phyloP scores from a whole-genome alignment of 306 rosid genomes.

The Luffa acutangula region DNA sequence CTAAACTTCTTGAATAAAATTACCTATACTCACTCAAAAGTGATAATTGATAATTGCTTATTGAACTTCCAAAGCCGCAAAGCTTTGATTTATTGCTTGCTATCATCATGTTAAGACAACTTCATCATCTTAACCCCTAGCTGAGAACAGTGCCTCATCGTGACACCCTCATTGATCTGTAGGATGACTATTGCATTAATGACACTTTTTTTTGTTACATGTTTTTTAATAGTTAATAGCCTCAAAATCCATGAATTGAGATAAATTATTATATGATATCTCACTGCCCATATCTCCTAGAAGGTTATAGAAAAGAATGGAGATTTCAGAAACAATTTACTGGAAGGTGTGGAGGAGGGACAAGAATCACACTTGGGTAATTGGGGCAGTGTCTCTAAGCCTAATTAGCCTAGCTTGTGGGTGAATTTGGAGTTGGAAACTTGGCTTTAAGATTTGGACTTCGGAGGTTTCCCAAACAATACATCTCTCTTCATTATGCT shows the following conservation, averaged over 20 bases:
- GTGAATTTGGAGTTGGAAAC: background rate
- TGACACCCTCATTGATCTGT: background rate
- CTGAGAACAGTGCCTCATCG: background rate
- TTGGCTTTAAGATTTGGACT: background rate
- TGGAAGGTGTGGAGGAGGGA: background rate
- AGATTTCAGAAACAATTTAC: background rate
- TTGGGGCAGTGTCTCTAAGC: background rate
- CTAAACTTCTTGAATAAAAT: background rate
- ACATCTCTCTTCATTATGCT: background rate
- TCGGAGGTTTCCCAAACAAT: background rate
- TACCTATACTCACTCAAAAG: background rate
- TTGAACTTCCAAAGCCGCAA: background rate
- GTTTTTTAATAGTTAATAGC: background rate
- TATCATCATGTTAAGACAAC: background rate
- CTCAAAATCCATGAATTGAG: background rate
- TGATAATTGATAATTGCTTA: background rate
- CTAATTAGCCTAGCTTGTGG: background rate
- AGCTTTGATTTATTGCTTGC: background rate
- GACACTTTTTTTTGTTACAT: background rate
- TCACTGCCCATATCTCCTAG: background rate
- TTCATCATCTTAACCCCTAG: background rate
- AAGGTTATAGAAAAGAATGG: background rate
- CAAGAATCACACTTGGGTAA: background rate
- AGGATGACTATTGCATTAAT: background rate
- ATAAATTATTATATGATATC: background rate